Evolutionary conservation across 257 asterid genomes (phyloP).

Genomic region (Datura wrightii): DNA sequence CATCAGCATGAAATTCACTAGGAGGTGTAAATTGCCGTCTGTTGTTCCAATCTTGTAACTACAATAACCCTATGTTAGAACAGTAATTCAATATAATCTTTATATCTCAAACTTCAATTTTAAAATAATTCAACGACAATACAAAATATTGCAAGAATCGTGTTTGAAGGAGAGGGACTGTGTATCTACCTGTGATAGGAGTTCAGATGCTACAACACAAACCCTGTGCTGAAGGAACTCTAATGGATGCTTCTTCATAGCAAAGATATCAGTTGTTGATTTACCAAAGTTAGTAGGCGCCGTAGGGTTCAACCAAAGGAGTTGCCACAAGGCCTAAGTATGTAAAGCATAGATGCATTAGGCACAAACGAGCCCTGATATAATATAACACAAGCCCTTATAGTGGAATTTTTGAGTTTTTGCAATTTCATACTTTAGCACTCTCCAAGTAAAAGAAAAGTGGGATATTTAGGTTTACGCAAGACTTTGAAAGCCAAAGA

Average conservation of each 20-base stretch:
- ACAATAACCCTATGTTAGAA: slow-evolving; percentile 36
- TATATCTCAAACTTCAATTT: slow-evolving; percentile 15
- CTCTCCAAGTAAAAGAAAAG: background rate
- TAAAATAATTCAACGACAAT: background rate
- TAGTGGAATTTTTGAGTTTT: background rate
- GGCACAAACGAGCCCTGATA: slow-evolving; percentile 8
- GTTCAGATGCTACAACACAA: slow-evolving; percentile 88
- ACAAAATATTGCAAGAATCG: background rate
- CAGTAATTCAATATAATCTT: slow-evolving; percentile 20
- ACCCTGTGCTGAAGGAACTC: slow-evolving; percentile 92
- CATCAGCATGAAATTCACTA: slow-evolving; percentile 93
- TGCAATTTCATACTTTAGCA: background rate
- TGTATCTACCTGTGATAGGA: slow-evolving; percentile 82
- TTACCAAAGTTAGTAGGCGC: slow-evolving; percentile 62
- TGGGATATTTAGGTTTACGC: background rate
- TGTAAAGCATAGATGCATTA: slow-evolving; percentile 33
- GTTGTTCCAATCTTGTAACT: slow-evolving; percentile 99
- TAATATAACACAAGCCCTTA: background rate
- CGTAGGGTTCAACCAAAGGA: slow-evolving; percentile 85
- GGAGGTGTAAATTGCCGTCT: slow-evolving; percentile 89
- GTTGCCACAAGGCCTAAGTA: slow-evolving; percentile 90
- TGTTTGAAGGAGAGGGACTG: slow-evolving; percentile 13
- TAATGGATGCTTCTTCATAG: slow-evolving; percentile 73
- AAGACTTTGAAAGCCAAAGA: background rate
- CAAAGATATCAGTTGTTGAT: slow-evolving; percentile 47